These are phyloP conservation scores for Starmerella stigmatis DNA, from an alignment of 805 yeast genomes.

Conservation along the genomic window DNA sequence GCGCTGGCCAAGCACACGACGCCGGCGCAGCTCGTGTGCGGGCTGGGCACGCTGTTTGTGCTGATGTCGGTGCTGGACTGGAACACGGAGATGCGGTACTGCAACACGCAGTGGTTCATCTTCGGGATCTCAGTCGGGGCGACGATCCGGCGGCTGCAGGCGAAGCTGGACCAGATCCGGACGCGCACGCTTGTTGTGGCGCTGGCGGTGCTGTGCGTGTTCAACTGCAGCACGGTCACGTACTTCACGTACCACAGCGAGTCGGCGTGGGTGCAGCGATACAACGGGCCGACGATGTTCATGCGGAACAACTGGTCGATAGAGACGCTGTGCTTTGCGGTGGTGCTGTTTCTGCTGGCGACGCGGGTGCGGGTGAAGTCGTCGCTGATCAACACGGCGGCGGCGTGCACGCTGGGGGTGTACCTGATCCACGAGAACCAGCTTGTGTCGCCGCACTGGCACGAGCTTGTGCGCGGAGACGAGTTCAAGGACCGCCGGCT, in stretches of 20 bases:
- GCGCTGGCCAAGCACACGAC: slow-evolving; percentile 8
- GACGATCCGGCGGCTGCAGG: slow-evolving; percentile 6
- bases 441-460: slow-evolving; percentile 8
- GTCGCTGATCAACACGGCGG: slow-evolving; percentile 7
- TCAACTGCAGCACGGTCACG: slow-evolving; percentile 8
- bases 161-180: slow-evolving; percentile 3
- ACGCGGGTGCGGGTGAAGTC: slow-evolving; percentile 5
- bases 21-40: slow-evolving; percentile 9
- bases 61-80: slow-evolving; percentile 7
- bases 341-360: slow-evolving; percentile 7
- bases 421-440: slow-evolving; percentile 15
- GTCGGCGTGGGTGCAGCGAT: slow-evolving; percentile 1
- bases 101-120: slow-evolving; percentile 14
- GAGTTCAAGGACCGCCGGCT: slow-evolving; percentile 1
- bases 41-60: slow-evolving; percentile 4
- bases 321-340: slow-evolving; percentile 5
- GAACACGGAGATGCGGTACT: slow-evolving; percentile 4
- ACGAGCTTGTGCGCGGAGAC: slow-evolving; percentile 1
- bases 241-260: not conserved
- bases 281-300: slow-evolving; percentile 9
- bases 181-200: not conserved
- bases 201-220: not conserved
- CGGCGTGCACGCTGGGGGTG: slow-evolving; percentile 15
- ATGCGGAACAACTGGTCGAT: slow-evolving; percentile 12
- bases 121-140: slow-evolving; percentile 14